Conservation (phyloP, 495 filamentous ascomycete genomes). For the Talaromyces borbonicus region DNA sequence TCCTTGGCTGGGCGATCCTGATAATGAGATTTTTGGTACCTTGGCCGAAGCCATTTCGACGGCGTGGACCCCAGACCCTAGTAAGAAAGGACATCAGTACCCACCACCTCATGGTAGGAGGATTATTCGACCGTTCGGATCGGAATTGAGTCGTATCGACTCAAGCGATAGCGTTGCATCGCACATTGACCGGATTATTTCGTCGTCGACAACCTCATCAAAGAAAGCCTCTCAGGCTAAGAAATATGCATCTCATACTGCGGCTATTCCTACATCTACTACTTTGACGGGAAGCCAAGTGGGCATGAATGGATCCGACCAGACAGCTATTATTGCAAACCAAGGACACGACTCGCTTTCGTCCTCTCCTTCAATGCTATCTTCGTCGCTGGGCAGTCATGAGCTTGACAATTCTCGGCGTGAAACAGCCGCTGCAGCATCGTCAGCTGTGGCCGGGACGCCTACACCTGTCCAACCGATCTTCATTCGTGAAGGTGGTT, state of each 20-base stretch:
- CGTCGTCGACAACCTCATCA: conserved; percentile 33
- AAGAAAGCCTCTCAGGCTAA: conserved; percentile 25
- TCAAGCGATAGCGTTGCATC: conserved; percentile 37
- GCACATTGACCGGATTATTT: conserved; percentile 38
- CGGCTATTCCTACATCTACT: conserved; percentile 44
- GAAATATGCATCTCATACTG: conserved; percentile 27
- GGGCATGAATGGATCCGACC: conserved; percentile 4
- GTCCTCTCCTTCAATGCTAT: neutral
- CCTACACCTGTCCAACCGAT: conserved; percentile 36
- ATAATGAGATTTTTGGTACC: conserved; percentile 83
- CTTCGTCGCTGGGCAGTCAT: neutral
- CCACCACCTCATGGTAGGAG: conserved; percentile 8
- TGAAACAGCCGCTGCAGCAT: conserved; percentile 2
- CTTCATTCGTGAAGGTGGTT: conserved; percentile 93
- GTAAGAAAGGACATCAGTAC: conserved; percentile 23
- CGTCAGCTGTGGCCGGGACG: neutral
- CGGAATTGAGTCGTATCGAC: conserved; percentile 24
- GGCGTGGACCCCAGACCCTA: conserved; percentile 51
- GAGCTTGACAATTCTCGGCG: neutral
- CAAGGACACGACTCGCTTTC: conserved; percentile 17
- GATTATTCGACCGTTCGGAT: conserved; percentile 5
- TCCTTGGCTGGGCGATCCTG: conserved; percentile 88
- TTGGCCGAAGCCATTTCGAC: conserved; percentile 77
- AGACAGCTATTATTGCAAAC: conserved; percentile 27
- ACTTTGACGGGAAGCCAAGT: conserved; percentile 35